Base-by-base conservation (phyloP, 2,329 filamentous ascomycete genomes). In the Stemphylium vesicarium region DNA sequence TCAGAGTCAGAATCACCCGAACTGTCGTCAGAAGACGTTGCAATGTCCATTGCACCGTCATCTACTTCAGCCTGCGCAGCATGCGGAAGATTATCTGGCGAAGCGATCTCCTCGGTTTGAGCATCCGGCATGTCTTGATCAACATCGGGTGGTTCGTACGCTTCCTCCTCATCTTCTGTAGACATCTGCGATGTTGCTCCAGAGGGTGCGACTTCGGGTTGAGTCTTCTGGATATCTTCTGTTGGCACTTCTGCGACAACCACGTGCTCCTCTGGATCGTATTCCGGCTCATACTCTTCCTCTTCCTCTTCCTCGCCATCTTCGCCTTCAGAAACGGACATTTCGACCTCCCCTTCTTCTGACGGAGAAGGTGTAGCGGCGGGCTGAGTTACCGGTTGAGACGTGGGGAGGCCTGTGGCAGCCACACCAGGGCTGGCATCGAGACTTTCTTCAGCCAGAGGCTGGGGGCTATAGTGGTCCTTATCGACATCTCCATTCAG, bases 21-120 rank as follows among this genome's bases (percentile, higher is more conserved):
- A n/a, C 46, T 46, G 7, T 68, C 60, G 3, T 68, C 67, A 18
- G 66, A 66, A 5, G 62, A 74, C 31, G 65, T 69, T 35, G 62
- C 71, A 40, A 72, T 75, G 42, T 71, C 73, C 72, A 73, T 75
- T 42, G 62, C 70, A 20, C 66, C 72, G 20, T 69, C 65, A n/a
- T 68, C 71, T 22, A 58, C 63, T 26, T 69, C 67, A 8, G 35
- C 58, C 31, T 51, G 59, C 20, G 47, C 54, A 20, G 35, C 43
- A 22, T 31, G 50, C 2, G 48, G 35, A 4, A 22, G 20, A 15
- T 20, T n/a, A n/a, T 49, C 36, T 26, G 20, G n/a, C 11, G 45
- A 24, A 16, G n/a, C 29, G 5, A 41, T 32, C 15, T 5, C 39
- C n/a, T 49, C 44, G 5, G 35, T 22, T 29, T 58, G 54, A 1